Percentiles rank a stretch among this genome's conserved stretches.
Conservation (phyloP, 108 stramenopile species). For the Cyclotella baltica region DNA sequence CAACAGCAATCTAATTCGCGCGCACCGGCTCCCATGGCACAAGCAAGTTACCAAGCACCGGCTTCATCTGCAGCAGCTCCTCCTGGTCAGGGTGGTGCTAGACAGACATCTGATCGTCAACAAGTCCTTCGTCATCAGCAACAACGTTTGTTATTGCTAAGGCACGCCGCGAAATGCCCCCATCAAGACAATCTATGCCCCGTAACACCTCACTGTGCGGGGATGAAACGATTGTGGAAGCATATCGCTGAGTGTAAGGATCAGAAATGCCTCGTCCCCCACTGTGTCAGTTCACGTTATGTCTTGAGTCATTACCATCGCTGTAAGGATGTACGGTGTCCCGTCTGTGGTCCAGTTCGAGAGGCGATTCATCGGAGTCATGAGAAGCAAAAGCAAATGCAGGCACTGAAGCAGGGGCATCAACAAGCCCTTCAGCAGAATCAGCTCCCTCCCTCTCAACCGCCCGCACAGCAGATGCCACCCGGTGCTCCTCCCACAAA, state of each 20-base stretch:
- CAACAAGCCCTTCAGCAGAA: slow-evolving; percentile 75
- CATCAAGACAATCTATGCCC: slow-evolving; percentile 94
- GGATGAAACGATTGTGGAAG: slow-evolving; percentile 99
- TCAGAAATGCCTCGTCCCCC: slow-evolving; percentile 96
- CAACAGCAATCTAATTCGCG: slow-evolving; percentile 24
- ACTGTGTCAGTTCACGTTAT: slow-evolving; percentile 98
- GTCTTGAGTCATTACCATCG: slow-evolving; percentile 98
- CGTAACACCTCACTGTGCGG: slow-evolving; percentile 97
- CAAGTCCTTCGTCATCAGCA: slow-evolving; percentile 98
- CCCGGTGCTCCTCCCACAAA: slow-evolving; percentile 37
- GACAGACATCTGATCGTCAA: slow-evolving; percentile 85
- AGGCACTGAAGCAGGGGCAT: slow-evolving; percentile 84
- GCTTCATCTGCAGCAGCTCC: slow-evolving; percentile 35
- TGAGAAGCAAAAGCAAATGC: slow-evolving; percentile 94
- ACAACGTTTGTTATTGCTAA: slow-evolving; percentile 95
- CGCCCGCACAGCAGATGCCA: slow-evolving; percentile 17
- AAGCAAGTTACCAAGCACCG: slow-evolving; percentile 44
- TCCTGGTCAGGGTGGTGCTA: slow-evolving; percentile 31
- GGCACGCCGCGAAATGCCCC: slow-evolving; percentile 99
- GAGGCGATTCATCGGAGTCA: slow-evolving; percentile 97
- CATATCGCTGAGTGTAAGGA: slow-evolving; percentile 99
- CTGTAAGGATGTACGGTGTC: slow-evolving; percentile 97
- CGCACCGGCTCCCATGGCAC: slow-evolving; percentile 37
- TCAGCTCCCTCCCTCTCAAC: slow-evolving; percentile 31
- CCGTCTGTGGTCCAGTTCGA: slow-evolving; percentile 97